phyloP scores from a whole-genome alignment of 139 green algal genomes.

The Auxenochlorella pyrenoidosa region DNA sequence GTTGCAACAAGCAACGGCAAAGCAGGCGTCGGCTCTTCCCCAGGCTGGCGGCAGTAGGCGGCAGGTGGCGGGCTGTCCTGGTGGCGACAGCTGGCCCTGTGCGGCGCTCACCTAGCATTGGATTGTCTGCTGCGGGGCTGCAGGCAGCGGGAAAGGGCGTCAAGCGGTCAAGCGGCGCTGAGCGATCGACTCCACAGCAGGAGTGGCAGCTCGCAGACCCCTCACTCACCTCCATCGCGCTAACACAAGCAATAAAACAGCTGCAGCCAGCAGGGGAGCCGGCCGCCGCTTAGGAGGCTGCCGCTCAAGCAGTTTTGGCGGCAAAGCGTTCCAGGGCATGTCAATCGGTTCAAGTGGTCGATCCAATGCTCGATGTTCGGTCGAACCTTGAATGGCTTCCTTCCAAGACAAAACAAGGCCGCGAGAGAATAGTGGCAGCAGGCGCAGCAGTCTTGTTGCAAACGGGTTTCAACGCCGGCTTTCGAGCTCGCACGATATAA shows the following conservation, averaged over 20 bases:
- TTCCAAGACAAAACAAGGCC: not conserved
- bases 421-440: not conserved
- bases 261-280: not conserved
- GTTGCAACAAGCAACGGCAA: no score
- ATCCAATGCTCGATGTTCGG: no score
- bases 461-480: no score
- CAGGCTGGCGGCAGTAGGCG: not conserved
- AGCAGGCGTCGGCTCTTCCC: no score
- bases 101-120: not conserved
- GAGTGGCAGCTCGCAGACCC: not conserved
- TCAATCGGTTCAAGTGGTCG: constrained; percentile 22
- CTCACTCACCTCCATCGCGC: not conserved
- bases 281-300: not conserved
- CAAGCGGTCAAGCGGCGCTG: not conserved
- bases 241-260: not conserved
- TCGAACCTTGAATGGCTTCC: not conserved
- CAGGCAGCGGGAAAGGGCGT: not conserved
- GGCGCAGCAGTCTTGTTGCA: not conserved
- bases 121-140: not conserved
- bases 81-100: not conserved
- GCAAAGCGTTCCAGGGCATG: constrained; percentile 7
- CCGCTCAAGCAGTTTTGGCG: not conserved
- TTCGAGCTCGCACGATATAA: no score
- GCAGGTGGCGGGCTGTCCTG: not conserved
- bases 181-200: not conserved